phyloP scores from a whole-genome alignment of 441 rosid genomes.

The Mallotus repandus region DNA sequence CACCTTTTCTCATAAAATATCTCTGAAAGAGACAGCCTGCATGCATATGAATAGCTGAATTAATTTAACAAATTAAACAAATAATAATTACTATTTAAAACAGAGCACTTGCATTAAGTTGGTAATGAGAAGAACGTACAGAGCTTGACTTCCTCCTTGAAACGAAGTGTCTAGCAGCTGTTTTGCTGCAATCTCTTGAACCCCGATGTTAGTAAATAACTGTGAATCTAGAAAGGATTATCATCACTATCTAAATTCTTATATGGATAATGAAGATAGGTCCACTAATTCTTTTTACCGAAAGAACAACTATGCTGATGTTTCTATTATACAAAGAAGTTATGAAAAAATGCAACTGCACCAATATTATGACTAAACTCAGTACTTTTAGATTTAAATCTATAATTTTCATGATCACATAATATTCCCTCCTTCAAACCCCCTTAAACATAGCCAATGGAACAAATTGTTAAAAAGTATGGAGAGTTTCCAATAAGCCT shows the following conservation, averaged over 20 bases:
- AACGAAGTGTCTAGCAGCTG: too few species aligned
- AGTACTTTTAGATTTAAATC: neutral
- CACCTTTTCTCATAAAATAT: too few species aligned
- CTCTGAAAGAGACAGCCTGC: too few species aligned
- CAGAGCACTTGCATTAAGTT: too few species aligned
- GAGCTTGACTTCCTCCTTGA: too few species aligned
- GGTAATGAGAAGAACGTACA: too few species aligned
- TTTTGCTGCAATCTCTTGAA: slow-evolving; percentile 4
- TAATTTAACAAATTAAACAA: too few species aligned
- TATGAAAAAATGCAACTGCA: neutral
- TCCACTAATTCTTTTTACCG: neutral
- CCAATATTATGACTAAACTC: neutral
- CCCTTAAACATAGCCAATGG: neutral
- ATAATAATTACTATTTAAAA: too few species aligned
- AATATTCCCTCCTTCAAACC: neutral
- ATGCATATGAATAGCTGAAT: too few species aligned
- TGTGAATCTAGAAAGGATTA: too few species aligned
- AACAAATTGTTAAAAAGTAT: neutral
- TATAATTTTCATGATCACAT: neutral
- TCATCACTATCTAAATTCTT: neutral
- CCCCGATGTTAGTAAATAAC: neutral
- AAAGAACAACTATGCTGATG: neutral
- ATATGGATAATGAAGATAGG: neutral
- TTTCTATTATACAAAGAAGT: neutral
- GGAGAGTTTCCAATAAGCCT: neutral